Percentiles rank a stretch among this genome's conserved stretches.
Evolutionary conservation across 257 asterid species (phyloP).

Genomic region (Catharanthus roseus): DNA sequence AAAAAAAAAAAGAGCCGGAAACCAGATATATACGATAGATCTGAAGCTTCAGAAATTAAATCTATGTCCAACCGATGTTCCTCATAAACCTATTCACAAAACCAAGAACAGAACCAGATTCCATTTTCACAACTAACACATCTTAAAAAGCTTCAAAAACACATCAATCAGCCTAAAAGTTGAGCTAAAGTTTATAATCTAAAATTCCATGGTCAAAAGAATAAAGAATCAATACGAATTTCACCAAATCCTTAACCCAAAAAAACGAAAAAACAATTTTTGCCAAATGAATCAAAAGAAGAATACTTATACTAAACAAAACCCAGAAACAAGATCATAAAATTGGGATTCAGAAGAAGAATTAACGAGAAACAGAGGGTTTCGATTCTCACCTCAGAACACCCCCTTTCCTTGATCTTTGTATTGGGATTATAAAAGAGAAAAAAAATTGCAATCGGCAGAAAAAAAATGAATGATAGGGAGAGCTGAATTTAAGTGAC

Average conservation of each 20-base stretch:
- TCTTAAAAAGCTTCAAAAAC: neutral
- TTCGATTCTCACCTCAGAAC: neutral
- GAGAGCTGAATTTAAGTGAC: neutral
- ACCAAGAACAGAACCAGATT: neutral
- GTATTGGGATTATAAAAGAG: too few species aligned
- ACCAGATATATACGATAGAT: neutral
- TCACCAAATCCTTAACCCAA: neutral
- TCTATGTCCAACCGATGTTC: neutral
- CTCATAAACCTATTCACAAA: neutral
- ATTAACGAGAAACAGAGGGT: neutral
- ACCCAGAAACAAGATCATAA: slow-evolving; percentile 1
- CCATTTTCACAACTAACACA: neutral
- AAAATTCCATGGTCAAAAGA: neutral
- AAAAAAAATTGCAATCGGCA: neutral
- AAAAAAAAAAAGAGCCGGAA: neutral
- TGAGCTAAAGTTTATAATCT: neutral
- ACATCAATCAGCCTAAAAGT: neutral
- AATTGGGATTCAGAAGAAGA: neutral
- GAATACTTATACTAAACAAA: neutral
- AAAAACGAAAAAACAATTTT: neutral
- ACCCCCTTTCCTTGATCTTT: neutral
- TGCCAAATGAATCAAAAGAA: neutral
- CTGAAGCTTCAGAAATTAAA: neutral
- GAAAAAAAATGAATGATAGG: neutral
- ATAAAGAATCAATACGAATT: neutral